A percentile compares a stretch with the other conserved stretches of the same genome.
Conservation (phyloP, 306 rosid genomes). For the Cicer chorassanicum region DNA sequence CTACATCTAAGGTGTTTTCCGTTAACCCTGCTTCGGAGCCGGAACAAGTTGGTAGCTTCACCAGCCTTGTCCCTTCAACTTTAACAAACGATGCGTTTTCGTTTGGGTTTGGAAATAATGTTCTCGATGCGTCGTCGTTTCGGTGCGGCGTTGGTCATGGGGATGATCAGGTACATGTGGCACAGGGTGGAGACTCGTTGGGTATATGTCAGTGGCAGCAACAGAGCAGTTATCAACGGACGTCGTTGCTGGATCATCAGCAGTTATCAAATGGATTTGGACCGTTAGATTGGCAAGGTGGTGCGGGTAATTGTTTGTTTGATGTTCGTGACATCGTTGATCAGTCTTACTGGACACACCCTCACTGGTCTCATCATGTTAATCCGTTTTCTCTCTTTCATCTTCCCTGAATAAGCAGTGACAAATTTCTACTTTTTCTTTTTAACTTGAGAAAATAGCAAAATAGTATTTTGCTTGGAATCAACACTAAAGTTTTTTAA, state of each 20-base stretch:
- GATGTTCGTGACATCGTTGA: conserved; percentile 74
- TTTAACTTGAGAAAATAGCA: neutral
- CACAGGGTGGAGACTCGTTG: neutral
- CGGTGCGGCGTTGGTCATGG: conserved; percentile 30
- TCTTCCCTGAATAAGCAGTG: conserved; percentile 58
- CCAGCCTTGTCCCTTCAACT: conserved; percentile 46
- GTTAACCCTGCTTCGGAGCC: conserved; percentile 19
- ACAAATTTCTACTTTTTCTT: conserved; percentile 17
- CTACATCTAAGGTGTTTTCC: conserved; percentile 47
- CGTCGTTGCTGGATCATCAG: conserved; percentile 48
- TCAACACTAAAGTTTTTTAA: neutral
- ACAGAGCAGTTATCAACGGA: conserved; percentile 43
- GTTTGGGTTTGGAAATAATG: conserved; percentile 49
- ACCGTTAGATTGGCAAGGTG: conserved; percentile 75
- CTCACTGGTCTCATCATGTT: conserved; percentile 77
- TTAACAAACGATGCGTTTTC: conserved; percentile 46
- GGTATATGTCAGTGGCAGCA: neutral
- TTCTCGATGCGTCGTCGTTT: conserved; percentile 60
- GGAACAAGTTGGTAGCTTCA: conserved; percentile 27
- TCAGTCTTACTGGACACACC: conserved; percentile 77
- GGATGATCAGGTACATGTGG: conserved; percentile 19
- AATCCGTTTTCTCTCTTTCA: conserved; percentile 58
- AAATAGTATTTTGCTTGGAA: conserved; percentile 20
- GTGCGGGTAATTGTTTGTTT: conserved; percentile 62
- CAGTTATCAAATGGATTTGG: conserved; percentile 53